A percentile compares a stretch with the other conserved stretches of the same genome.
Evolutionary conservation across 73 alveolate genomes (phyloP).

Genomic region (Blepharisma japonicum): DNA sequence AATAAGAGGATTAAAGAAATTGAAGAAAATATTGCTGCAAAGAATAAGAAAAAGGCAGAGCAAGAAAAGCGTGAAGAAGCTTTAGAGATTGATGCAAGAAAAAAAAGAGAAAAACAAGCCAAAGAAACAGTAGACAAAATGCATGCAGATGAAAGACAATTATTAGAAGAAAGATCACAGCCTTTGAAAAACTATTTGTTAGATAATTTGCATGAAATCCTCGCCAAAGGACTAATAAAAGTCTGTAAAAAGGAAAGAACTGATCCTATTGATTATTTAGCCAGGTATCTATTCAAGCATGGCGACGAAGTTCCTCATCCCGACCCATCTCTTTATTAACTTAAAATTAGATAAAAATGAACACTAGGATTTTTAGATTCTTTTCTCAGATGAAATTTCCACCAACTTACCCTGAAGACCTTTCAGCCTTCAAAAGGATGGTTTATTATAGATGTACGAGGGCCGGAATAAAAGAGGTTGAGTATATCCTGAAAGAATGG

Average conservation of each 20-base stretch:
- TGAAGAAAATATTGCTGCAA: background rate
- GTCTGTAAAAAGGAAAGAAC: slow-evolving; percentile 82
- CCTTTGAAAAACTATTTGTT: slow-evolving; percentile 83
- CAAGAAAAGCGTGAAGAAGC: background rate
- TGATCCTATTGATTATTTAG: slow-evolving; percentile 90
- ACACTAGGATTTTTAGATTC: background rate
- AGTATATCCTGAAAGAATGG: slow-evolving; percentile 11
- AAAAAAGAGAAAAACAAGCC: slow-evolving; percentile 8
- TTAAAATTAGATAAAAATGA: slow-evolving; percentile 7
- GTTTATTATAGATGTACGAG: background rate
- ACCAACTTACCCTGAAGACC: slow-evolving; percentile 12
- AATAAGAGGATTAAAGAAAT: background rate
- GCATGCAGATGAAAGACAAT: slow-evolving; percentile 76
- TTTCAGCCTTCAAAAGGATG: background rate
- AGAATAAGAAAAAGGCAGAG: background rate
- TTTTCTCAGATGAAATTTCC: slow-evolving; percentile 15
- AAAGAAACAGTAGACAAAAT: slow-evolving; percentile 57
- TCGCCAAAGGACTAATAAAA: slow-evolving; percentile 86
- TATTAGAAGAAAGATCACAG: slow-evolving; percentile 75
- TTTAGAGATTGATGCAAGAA: slow-evolving; percentile 23
- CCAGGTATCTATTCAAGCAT: slow-evolving; percentile 26
- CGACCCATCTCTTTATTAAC: slow-evolving; percentile 25
- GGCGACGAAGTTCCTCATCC: slow-evolving; percentile 27
- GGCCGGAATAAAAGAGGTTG: slow-evolving; percentile 13
- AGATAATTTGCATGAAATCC: slow-evolving; percentile 84